Evolutionary conservation across 2,329 filamentous ascomycete genomes (phyloP), one percentile per base, ranked within the genome.

Genomic region (Raffaelea deltoideospora): DNA sequence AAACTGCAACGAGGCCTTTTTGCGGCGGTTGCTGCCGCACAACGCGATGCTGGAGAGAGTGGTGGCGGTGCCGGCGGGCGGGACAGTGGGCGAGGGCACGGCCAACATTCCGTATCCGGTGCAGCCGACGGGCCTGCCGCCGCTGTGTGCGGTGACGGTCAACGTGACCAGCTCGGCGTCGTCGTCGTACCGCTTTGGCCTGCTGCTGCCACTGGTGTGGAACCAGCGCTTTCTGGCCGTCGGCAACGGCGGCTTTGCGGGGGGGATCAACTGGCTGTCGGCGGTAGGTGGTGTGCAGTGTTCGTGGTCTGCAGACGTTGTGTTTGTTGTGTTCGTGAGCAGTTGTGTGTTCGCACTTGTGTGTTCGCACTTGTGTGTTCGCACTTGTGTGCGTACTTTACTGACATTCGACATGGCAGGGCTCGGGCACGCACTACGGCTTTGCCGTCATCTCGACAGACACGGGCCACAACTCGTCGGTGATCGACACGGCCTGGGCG

Each of bases 401-500:
- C 8, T 3, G 8, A 13, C 10, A 22, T 35, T 5, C 4, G 44
- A 44, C 29, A 48, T 48, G n/a, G n/a, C n/a, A 45, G 44, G 34
- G 22, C 32, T 44, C 21, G 28, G 44, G 42, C 48, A 50, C 14
- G 43, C 47, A 51, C 20, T 58, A 61, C 37, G 61, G 61, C 9
- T 61, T 60, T 37, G 59, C 59, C 4, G 48, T 55, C 4, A 44
- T 60, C 11, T 58, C 56, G 3, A 64, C 60, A 0, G 60, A 65
- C 42, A 63, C 58, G 1, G 63, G 62, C 9, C 62, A 65, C 41
- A 54, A 48, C 34, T 60, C 57, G 1, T 44, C 47, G 0, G 22
- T 45, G 3, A 18, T 32, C 1, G 53, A 60, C 35, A 38, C 48
- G 8, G 41, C 43, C 26, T 65, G 63, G 62, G 61, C 58, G 2